Evolutionary conservation across 768 basidiomycete genomes (phyloP).

Genomic region (Lentinula boryana): DNA sequence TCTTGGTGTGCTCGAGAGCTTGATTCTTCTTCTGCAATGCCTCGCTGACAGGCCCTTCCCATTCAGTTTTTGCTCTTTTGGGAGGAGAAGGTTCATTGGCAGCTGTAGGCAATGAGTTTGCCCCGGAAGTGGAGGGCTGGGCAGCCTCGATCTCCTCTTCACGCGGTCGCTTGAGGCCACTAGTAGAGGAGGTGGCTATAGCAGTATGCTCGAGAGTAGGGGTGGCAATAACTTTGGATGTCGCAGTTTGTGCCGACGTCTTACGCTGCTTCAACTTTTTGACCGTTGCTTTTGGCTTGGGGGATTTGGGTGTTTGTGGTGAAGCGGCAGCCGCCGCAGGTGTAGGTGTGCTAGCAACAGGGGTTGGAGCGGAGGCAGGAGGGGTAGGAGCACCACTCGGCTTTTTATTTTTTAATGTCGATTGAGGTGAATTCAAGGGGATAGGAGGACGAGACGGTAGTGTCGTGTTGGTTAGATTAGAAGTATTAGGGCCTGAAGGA

Average conservation of each 20-base stretch:
- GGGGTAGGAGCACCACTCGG: slow-evolving; percentile 15
- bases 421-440: slow-evolving; percentile 14
- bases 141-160: slow-evolving; percentile 41
- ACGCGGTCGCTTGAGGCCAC: slow-evolving; percentile 38
- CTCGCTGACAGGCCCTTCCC: slow-evolving; percentile 57
- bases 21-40: slow-evolving; percentile 37
- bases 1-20: slow-evolving; percentile 46
- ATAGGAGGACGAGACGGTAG: background rate
- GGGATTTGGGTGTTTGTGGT: slow-evolving; percentile 65
- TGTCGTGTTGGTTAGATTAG: slow-evolving; percentile 7
- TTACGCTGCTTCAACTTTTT: slow-evolving; percentile 40
- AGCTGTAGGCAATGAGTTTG: slow-evolving; percentile 18
- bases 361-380: slow-evolving; percentile 33
- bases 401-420: slow-evolving; percentile 11
- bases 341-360: slow-evolving; percentile 40
- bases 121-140: slow-evolving; percentile 18
- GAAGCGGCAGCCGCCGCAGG: slow-evolving; percentile 51
- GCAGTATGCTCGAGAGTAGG: slow-evolving; percentile 23
- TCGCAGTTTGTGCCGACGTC: slow-evolving; percentile 25
- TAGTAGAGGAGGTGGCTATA: slow-evolving; percentile 12
- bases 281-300: slow-evolving; percentile 46
- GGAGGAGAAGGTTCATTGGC: slow-evolving; percentile 58
- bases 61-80: slow-evolving; percentile 67
- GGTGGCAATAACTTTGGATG: slow-evolving; percentile 3
- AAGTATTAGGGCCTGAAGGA: slow-evolving; percentile 12